Base-by-base conservation (phyloP, 108 stramenopile genomes). In the Cyclostephanos tholiformis region DNA sequence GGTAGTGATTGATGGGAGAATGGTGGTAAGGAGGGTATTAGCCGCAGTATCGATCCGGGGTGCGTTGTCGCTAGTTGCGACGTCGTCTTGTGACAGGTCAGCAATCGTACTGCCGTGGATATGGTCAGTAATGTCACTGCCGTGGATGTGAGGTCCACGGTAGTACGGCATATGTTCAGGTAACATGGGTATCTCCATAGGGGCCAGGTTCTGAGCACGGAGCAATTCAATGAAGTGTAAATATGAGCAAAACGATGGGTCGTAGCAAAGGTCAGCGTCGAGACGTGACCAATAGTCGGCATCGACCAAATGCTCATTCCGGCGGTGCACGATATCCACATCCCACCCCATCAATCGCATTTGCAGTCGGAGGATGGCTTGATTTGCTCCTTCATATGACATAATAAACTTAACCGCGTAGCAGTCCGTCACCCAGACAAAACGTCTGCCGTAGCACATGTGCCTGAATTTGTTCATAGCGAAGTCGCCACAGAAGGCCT, bases 111-210 rank as follows among this genome's bases (percentile, higher is more conserved):
- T 25, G n/a, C 11, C 2, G 49, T 50, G 49, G 19, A 50, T 19
- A 19, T 2, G 6, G n/a, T n/a, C 11, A 23, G n/a, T 32, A 32
- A 4, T 32, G 3, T 2, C 22, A 23, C 2, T 25, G n/a, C 11
- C 2, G 49, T 50, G 49, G 19, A 50, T 19, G 6, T 2, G 6
- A 50, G 49, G 49, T 14, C 52, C 12, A 0, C 7, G 52, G 7
- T 25, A 53, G 17, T 53, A 53, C 7, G 72, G 63, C 64, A 65
- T 65, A n/a, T 74, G 35, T 65, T 74, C 39, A 5, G 63, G 63
- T n/a, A 10, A 0, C 64, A 74, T 74, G 22, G 44, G 38, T 22
- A 49, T 0, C 8, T 53, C 23, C 0, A 27, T 63, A 1, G 61
- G 41, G 6, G 72, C 9, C 0, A 53, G 72, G 53, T 57, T 44